Evolutionary conservation across 73 alveolate genomes (phyloP).

Genomic region (Breviolum minutum): DNA sequence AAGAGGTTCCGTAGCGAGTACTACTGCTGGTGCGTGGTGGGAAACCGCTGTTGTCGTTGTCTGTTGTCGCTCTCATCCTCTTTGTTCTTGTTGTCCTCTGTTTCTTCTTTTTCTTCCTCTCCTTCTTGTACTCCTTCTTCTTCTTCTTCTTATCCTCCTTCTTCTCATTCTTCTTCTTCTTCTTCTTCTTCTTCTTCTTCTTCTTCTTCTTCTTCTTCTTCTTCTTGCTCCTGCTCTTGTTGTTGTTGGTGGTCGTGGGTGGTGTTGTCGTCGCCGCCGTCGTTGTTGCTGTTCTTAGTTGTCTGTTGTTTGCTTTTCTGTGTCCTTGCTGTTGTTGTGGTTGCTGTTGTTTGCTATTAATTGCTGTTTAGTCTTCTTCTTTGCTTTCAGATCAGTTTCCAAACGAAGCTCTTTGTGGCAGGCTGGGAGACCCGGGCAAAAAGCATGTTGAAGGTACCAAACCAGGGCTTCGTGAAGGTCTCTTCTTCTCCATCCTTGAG

Average conservation of each 20-base stretch:
- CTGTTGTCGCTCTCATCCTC: too few species aligned
- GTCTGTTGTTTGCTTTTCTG: not conserved
- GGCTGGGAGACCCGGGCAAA: slow-evolving; percentile 14
- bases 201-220: not conserved
- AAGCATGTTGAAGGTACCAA: slow-evolving; percentile 86
- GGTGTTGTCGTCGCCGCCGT: not conserved
- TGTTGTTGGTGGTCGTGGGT: not conserved
- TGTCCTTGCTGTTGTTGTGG: too few species aligned
- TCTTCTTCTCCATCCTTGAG: slow-evolving; percentile 43
- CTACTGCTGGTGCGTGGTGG: too few species aligned
- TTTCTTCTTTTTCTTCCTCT: not conserved
- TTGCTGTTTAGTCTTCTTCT: too few species aligned
- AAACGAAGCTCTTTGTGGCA: not conserved
- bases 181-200: not conserved
- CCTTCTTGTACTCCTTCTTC: not conserved
- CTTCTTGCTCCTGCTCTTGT: not conserved
- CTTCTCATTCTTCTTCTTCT: too few species aligned
- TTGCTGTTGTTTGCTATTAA: too few species aligned
- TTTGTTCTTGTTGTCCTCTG: too few species aligned
- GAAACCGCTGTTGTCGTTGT: too few species aligned
- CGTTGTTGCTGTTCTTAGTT: slow-evolving; percentile 19
- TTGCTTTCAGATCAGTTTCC: too few species aligned
- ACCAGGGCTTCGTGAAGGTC: slow-evolving; percentile 84
- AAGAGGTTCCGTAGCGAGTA: too few species aligned
- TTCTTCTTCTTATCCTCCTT: not conserved